Evolutionary conservation across 768 basidiomycete genomes (phyloP).

Genomic region (Mrakia blollopis): DNA sequence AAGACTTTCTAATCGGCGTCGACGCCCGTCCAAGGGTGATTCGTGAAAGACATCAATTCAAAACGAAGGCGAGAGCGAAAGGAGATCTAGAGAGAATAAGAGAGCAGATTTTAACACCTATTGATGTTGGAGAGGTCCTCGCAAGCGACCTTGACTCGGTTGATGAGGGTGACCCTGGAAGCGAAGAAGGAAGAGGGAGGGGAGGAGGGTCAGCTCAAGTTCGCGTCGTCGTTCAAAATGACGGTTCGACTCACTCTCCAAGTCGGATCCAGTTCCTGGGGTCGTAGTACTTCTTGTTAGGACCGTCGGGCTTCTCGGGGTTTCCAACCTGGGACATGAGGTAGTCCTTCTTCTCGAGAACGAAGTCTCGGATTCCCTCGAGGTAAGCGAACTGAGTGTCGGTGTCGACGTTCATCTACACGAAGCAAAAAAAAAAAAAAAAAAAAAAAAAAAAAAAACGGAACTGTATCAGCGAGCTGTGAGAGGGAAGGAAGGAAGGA

Average conservation of each 20-base stretch:
- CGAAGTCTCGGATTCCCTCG: conserved; percentile 79
- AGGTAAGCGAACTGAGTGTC: conserved; percentile 92
- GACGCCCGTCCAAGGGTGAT: too few relatives aligned
- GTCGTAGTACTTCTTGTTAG: conserved; percentile 98
- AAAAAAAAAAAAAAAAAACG: background rate
- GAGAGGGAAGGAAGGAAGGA: background rate
- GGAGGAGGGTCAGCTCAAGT: background rate
- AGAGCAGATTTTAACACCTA: conserved; percentile 33
- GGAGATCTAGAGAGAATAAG: background rate
- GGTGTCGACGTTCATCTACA: conserved; percentile 69
- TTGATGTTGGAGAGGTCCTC: conserved; percentile 63
- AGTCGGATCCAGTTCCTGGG: conserved; percentile 92
- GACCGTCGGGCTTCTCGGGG: conserved; percentile 61
- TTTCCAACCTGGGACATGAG: conserved; percentile 88
- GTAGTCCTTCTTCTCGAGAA: conserved; percentile 79
- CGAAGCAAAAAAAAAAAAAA: background rate
- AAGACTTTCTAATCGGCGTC: too few relatives aligned
- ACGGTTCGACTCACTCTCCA: background rate
- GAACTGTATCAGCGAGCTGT: background rate
- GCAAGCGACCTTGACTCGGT: conserved; percentile 91
- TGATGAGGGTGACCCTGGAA: conserved; percentile 75
- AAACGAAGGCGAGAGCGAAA: background rate
- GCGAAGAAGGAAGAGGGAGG: background rate
- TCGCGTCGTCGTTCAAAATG: background rate
- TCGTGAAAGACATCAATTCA: too few relatives aligned